phyloP scores from a whole-genome alignment of 177 flowering plant species.

The Vitis hybrid region DNA sequence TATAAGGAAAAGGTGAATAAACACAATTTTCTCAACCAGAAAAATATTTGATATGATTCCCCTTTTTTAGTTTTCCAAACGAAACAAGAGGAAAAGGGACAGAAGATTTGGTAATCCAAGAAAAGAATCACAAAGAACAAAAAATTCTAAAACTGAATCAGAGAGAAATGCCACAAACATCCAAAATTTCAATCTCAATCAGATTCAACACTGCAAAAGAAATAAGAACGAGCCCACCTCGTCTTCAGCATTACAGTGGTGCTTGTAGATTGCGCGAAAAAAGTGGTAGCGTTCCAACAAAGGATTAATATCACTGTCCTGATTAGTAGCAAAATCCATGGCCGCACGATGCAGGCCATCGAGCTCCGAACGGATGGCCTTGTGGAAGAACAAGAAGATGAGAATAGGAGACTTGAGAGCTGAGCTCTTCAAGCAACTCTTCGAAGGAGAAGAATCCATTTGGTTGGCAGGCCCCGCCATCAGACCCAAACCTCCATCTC shows the following conservation, averaged over 20 bases:
- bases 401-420: slow-evolving; percentile 62
- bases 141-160: no score
- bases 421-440: slow-evolving; percentile 30
- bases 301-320: slow-evolving; percentile 39
- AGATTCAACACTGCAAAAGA: background rate
- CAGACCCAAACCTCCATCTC: slow-evolving; percentile 48
- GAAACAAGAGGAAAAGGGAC: no score
- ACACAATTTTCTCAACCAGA: no score
- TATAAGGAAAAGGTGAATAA: no score
- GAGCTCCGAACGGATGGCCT: slow-evolving; percentile 80
- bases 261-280: slow-evolving; percentile 69
- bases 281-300: slow-evolving; percentile 60
- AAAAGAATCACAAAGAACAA: no score
- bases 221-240: slow-evolving; percentile 55
- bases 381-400: slow-evolving; percentile 82
- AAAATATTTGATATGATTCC: no score
- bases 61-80: no score
- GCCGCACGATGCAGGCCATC: slow-evolving; percentile 74
- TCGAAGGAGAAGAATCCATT: slow-evolving; percentile 30
- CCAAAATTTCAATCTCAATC: background rate
- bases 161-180: background rate
- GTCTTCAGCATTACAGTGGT: slow-evolving; percentile 93
- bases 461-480: slow-evolving; percentile 47
- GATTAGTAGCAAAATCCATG: slow-evolving; percentile 57
- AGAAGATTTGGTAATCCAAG: no score